Conservation (phyloP, 805 yeast species). For the Lipomyces mesembrius region DNA sequence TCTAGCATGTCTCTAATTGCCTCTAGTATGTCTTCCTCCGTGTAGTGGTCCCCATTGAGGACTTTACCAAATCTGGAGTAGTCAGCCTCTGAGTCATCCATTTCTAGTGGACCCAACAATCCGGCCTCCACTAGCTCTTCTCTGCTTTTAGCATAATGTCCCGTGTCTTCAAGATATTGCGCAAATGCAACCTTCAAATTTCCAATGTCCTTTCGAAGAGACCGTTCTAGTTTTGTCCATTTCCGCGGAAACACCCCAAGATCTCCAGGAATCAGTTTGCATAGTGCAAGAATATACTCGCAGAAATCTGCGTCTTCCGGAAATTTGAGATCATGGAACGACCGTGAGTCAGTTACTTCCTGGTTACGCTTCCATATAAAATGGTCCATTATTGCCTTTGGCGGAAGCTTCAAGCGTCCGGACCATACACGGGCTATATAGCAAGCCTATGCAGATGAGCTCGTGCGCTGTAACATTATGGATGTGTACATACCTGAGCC, state of each 20-base stretch:
- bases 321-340: conserved; percentile 57
- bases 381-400: conserved; percentile 52
- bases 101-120: conserved; percentile 11
- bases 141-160: conserved; percentile 16
- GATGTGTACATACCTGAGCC: conserved; percentile 27
- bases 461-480: conserved; percentile 19
- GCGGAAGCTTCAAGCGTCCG: conserved; percentile 59
- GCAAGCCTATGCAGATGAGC: conserved; percentile 61
- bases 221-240: conserved; percentile 30
- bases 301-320: conserved; percentile 68
- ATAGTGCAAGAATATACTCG: conserved; percentile 44
- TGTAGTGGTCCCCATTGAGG: conserved; percentile 25
- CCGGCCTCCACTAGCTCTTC: conserved; percentile 29
- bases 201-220: conserved; percentile 26
- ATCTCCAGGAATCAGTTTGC: conserved; percentile 25
- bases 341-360: conserved; percentile 54
- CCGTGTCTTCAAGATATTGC: conserved; percentile 19
- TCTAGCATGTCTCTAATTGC: conserved; percentile 13
- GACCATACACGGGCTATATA: conserved; percentile 66
- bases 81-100: conserved; percentile 17
- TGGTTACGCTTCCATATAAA: conserved; percentile 51
- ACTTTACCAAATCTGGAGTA: conserved; percentile 26
- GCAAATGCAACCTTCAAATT: conserved; percentile 33
- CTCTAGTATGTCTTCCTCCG: conserved; percentile 22
- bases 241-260: conserved; percentile 34